Base-by-base conservation (phyloP, 495 filamentous ascomycete species). In the Lindgomyces ingoldianus region DNA sequence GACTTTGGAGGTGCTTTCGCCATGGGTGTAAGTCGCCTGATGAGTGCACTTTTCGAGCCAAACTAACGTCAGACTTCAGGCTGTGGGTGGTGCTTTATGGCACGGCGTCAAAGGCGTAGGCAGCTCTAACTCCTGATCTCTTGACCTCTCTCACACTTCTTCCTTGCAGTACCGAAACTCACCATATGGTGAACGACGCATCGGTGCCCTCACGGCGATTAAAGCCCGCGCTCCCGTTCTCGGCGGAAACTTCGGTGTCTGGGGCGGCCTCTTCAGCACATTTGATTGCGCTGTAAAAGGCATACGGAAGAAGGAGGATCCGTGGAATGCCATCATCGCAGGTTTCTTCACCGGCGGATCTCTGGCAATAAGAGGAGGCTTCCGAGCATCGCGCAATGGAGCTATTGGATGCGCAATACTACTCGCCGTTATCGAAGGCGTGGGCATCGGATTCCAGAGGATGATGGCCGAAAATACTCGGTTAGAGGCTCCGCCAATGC, bases 281-380 rank as follows among this genome's bases (percentile, higher is more conserved):
- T 97, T 89, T 74, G 94, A 98, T 78, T 98, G 94, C 80, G 91
- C 91, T n/a, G 89, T 98, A 24, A 97, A 97, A 81, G 93, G 93
- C 46, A 79, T 96, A 39, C 81, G 94, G 64, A 89, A 94, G 79
- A 98, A 96, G 87, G 93, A 98, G 74, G 93, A 98, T 74, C 92
- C 94, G 30, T 97, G 89, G 79, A 97, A 97, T 80, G 91, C 91
- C 64, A 96, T 93, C 64, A 89, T 95, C 64, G 94, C 94, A 30
- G 94, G 94, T 63, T 97, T 97, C 83, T 93, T 97, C 75, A 98
- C 94, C 19, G 94, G 94, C 71, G 95, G 94, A 67, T 79, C 94
- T 14, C 81, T 98, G 19, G 94, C 94, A 22, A 81, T 97, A 48
- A 85, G 94, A 78, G 95, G 94, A 71, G 95, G 94, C 51, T 83